Evolutionary conservation across 345 rosid genomes (phyloP).

Genomic region (Gossypium arboreum): DNA sequence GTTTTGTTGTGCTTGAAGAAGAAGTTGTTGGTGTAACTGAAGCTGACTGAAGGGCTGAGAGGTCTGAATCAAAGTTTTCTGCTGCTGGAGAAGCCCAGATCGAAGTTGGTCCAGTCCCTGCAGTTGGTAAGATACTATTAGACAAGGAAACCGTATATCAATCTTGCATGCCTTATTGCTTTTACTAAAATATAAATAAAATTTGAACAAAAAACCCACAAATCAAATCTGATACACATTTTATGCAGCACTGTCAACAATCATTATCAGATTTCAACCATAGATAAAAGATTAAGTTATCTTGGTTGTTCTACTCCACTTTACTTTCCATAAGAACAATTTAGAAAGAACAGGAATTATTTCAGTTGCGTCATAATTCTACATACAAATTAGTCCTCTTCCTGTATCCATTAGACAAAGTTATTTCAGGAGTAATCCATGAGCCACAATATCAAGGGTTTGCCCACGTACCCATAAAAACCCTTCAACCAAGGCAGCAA

Average conservation of each 20-base stretch:
- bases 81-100: constrained; percentile 43
- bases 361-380: neutral
- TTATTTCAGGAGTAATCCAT: neutral
- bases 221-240: neutral
- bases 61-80: constrained; percentile 41
- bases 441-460: neutral
- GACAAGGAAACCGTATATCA: neutral
- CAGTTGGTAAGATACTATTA: constrained; percentile 4
- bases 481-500: neutral
- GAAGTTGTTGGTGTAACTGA: constrained; percentile 49
- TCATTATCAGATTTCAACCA: constrained; percentile 9
- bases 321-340: neutral
- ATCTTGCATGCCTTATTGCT: neutral
- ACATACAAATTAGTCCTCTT: neutral
- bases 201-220: neutral
- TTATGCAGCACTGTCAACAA: neutral
- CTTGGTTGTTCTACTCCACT: neutral
- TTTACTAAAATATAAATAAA: neutral
- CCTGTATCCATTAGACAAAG: neutral
- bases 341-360: neutral
- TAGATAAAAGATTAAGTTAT: neutral
- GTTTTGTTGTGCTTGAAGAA: constrained; percentile 55
- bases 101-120: constrained; percentile 56
- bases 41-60: constrained; percentile 41
- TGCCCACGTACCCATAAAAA: too few relatives aligned